These are phyloP conservation scores for Lentinula detonsa DNA, from an alignment of 768 basidiomycete genomes.

Conservation along the genomic window DNA sequence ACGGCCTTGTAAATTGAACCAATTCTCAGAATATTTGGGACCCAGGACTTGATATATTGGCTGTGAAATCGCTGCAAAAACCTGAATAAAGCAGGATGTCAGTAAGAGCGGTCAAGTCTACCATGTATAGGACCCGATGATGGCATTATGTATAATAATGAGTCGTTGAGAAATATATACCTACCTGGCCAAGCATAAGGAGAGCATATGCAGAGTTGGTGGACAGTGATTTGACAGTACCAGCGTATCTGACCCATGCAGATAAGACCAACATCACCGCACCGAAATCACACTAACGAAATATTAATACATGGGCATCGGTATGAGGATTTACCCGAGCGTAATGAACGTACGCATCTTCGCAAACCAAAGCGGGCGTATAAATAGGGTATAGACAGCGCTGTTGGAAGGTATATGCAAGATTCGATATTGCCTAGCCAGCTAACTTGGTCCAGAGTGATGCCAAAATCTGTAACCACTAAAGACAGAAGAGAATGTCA, in stretches of 20 bases:
- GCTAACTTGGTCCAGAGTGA: conserved; percentile 67
- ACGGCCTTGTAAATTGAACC: conserved; percentile 73
- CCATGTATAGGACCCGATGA: too few relatives aligned
- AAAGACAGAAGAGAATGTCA: background rate
- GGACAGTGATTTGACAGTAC: conserved; percentile 51
- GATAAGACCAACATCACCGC: conserved; percentile 48
- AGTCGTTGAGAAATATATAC: background rate
- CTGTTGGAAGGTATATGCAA: conserved; percentile 51
- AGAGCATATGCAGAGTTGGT: conserved; percentile 53
- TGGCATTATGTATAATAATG: background rate
- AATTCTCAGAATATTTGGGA: conserved; percentile 76
- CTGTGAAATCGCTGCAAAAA: conserved; percentile 59
- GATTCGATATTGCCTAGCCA: conserved; percentile 75
- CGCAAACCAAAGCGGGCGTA: conserved; percentile 56
- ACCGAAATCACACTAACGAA: conserved; percentile 57
- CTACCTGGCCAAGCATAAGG: conserved; percentile 66
- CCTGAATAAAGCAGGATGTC: conserved; percentile 24
- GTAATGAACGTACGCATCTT: conserved; percentile 44
- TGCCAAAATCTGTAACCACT: conserved; percentile 62
- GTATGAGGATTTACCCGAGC: background rate
- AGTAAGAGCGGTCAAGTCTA: background rate
- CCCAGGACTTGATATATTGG: conserved; percentile 74
- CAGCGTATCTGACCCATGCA: conserved; percentile 75
- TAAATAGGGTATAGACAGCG: conserved; percentile 53
- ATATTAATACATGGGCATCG: background rate